phyloP scores from a whole-genome alignment of 352 stramenopile genomes.

The Phytophthora pinifolia region DNA sequence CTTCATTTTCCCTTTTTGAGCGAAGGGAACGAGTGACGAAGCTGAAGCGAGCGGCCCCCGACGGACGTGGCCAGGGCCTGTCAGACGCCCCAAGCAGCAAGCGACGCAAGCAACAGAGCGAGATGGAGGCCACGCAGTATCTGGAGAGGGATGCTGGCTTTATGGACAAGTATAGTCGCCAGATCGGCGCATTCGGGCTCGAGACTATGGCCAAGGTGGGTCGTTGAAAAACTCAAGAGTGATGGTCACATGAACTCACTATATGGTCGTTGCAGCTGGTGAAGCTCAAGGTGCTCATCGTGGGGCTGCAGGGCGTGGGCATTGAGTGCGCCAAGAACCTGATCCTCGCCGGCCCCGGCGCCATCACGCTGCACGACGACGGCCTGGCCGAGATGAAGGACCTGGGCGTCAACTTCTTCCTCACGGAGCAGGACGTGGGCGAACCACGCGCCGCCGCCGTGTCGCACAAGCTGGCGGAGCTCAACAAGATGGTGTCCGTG shows the following conservation, averaged over 20 bases:
- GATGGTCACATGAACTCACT: constrained; percentile 23
- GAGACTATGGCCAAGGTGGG: constrained; percentile 94
- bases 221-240: constrained; percentile 8
- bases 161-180: constrained; percentile 94
- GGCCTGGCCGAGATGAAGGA: constrained; percentile 76
- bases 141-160: constrained; percentile 88
- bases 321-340: constrained; percentile 94
- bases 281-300: constrained; percentile 83
- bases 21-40: constrained; percentile 28
- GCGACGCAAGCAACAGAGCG: constrained; percentile 17
- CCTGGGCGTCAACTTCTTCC: constrained; percentile 94
- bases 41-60: constrained; percentile 31
- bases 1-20: constrained; percentile 24
- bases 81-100: constrained; percentile 30
- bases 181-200: constrained; percentile 91
- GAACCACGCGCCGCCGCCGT: constrained; percentile 60
- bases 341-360: constrained; percentile 86
- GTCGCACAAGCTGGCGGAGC: constrained; percentile 84
- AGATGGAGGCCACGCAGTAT: constrained; percentile 61
- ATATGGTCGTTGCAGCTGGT: constrained; percentile 41
- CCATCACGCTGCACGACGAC: constrained; percentile 89
- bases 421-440: constrained; percentile 81
- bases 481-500: constrained; percentile 92
- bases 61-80: constrained; percentile 31
- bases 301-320: constrained; percentile 85